These are phyloP conservation scores for Yamadazyma philogaea DNA, from an alignment of 805 yeast genomes.

Conservation along the genomic window DNA sequence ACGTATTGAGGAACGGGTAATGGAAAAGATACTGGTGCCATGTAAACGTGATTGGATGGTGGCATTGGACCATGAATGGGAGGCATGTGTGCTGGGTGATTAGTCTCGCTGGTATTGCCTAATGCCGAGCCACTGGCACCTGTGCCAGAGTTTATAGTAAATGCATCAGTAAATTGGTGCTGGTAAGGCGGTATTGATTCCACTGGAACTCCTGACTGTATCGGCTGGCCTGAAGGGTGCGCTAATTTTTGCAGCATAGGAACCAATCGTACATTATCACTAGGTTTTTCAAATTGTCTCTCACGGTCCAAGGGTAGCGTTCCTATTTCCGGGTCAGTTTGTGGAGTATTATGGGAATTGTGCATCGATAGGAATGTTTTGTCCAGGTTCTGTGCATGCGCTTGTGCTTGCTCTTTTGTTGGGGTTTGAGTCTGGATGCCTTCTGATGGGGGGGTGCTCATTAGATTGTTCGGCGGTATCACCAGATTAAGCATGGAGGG, in stretches of 20 bases:
- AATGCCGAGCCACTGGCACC: background rate
- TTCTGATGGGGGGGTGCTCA: background rate
- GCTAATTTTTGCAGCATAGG: slow-evolving; percentile 3
- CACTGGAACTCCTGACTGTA: background rate
- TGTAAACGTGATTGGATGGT: background rate
- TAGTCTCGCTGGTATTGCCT: background rate
- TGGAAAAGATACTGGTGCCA: background rate
- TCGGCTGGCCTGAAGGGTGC: background rate
- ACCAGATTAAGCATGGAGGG: background rate
- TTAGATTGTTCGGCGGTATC: background rate
- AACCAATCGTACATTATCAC: slow-evolving; percentile 1
- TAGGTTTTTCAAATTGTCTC: background rate
- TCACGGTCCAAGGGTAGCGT: background rate
- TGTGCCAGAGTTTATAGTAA: background rate
- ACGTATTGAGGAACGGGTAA: background rate
- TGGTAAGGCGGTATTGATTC: background rate
- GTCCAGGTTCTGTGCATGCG: background rate
- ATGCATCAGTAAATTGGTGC: background rate
- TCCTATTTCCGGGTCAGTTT: background rate
- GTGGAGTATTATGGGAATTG: background rate
- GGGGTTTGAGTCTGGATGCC: background rate
- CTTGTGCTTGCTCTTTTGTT: background rate
- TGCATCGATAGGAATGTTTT: background rate
- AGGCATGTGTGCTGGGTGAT: background rate
- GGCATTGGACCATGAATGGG: background rate